Percentiles rank a stretch among this genome's conserved stretches.
Evolutionary conservation across 2,329 filamentous ascomycete species (phyloP).

Genomic region (Tolypocladium amazonense): DNA sequence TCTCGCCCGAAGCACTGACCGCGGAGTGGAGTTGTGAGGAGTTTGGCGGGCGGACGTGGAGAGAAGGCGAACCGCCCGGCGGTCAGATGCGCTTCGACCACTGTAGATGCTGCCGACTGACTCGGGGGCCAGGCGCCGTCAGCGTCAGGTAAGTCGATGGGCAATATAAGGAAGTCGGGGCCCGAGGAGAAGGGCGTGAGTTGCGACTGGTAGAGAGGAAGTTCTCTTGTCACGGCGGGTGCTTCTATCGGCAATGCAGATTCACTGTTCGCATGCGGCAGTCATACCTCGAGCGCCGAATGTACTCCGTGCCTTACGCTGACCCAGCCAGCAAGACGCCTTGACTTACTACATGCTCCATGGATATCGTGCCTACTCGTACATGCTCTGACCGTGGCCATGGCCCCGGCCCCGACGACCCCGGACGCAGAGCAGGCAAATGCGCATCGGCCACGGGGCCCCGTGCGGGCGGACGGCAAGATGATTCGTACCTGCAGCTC

Average conservation of each 20-base stretch:
- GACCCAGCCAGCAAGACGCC: too few species aligned
- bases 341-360: too few species aligned
- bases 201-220: not conserved
- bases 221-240: too few species aligned
- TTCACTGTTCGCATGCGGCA: too few species aligned
- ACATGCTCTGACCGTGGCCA: too few species aligned
- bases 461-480: not conserved
- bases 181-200: not conserved
- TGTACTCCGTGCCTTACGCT: too few species aligned
- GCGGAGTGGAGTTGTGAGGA: not conserved
- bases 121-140: not conserved
- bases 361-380: too few species aligned
- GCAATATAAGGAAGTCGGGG: not conserved
- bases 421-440: not conserved
- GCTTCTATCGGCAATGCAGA: too few species aligned
- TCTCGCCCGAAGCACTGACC: not conserved
- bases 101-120: not conserved
- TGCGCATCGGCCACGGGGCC: not conserved
- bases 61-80: not conserved
- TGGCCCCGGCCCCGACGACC: not conserved
- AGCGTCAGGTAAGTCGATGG: not conserved
- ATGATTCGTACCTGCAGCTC: constrained; percentile 3
- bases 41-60: not conserved
- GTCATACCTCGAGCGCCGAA: too few species aligned
- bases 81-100: not conserved